Percentiles rank a stretch among this genome's conserved stretches.
These are phyloP conservation scores for Penicillium macrosclerotiorum DNA, from an alignment of 495 filamentous ascomycete genomes.

Conservation along the genomic window DNA sequence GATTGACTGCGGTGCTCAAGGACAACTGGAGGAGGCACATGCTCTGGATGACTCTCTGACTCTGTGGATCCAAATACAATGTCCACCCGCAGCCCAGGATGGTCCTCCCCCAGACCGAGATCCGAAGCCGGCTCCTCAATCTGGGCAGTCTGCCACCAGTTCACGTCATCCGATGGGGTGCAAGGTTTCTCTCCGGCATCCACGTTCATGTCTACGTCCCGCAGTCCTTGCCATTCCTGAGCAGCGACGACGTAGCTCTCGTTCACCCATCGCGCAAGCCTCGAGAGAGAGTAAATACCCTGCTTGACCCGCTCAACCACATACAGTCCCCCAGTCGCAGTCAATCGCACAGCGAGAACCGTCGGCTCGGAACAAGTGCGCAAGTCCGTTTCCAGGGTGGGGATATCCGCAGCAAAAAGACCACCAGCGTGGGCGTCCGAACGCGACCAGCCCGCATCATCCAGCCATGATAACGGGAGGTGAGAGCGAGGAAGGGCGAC, in stretches of 20 bases:
- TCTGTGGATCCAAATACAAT: slow-evolving; percentile 29
- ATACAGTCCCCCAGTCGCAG: slow-evolving; percentile 58
- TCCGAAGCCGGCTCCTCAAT: slow-evolving; percentile 35
- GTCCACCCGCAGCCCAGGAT: slow-evolving; percentile 29
- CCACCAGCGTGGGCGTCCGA: slow-evolving; percentile 52
- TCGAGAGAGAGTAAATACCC: slow-evolving; percentile 69
- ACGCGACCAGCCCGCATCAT: slow-evolving; percentile 50
- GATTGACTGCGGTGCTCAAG: slow-evolving; percentile 21
- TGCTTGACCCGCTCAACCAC: slow-evolving; percentile 68
- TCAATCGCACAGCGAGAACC: slow-evolving; percentile 66
- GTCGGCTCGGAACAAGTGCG: slow-evolving; percentile 21
- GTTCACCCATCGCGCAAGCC: slow-evolving; percentile 62
- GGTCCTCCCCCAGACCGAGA: slow-evolving; percentile 19
- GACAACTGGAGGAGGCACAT: slow-evolving; percentile 22
- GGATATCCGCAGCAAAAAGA: slow-evolving; percentile 59
- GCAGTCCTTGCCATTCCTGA: slow-evolving; percentile 37
- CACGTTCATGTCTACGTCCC: slow-evolving; percentile 34
- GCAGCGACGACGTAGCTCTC: slow-evolving; percentile 35
- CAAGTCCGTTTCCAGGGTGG: slow-evolving; percentile 58
- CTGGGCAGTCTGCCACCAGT: slow-evolving; percentile 41
- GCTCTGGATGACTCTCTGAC: slow-evolving; percentile 1
- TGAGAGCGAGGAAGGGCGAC: slow-evolving; percentile 59
- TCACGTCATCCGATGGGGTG: slow-evolving; percentile 6
- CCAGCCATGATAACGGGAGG: slow-evolving; percentile 60
- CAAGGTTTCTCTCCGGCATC: slow-evolving; percentile 33